Base-by-base conservation (phyloP, 805 yeast species). In the Kodamaea restingae region DNA sequence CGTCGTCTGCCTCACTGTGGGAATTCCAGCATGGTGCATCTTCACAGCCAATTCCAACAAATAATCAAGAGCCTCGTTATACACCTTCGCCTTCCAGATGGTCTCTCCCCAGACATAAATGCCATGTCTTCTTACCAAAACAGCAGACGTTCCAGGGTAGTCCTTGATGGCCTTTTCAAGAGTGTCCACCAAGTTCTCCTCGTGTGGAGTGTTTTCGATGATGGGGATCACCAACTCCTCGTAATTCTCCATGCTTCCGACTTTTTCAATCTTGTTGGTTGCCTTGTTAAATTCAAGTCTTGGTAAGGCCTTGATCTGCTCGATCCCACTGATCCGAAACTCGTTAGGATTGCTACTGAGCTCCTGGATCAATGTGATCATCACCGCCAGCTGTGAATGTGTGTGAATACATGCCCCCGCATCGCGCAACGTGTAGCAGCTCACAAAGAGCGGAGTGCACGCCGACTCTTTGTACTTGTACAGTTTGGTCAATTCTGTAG, bases 321-420 rank as follows among this genome's bases (percentile, higher is more conserved):
- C 98, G 46, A 90, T 80, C 50, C 84, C 79, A 36, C 84, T 70
- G 44, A 91, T 88, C 35, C 70, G 71, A 60, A 90, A 88, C 55
- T 78, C 90, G n/a, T 52, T 53, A 41, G 78, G 69, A 37, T 76
- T 80, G 35, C 58, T 70, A 59, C 73, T 86, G 12, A 22, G 35
- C 26, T 39, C 38, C 18, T 39, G 29, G 10, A 90, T 57, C 48
- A 86, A 58, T 0, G 95, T 78, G 18, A 79, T 78, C 78, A 90
- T 70, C 1, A 90, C 96, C 0, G 97, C 95, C 41, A 77, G 77
- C 52, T 82, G 91, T 0, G 96, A 88, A 58, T 90, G 98, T 0
- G 97, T 90, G 60, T 90, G 98, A 43, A 90, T 88, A 58, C 95
- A 86, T 2, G 96, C 96, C 7, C 95, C 95, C 1, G 95, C 93